phyloP scores from a whole-genome alignment of 768 basidiomycete genomes.

The Coprinopsis strossmayeri region DNA sequence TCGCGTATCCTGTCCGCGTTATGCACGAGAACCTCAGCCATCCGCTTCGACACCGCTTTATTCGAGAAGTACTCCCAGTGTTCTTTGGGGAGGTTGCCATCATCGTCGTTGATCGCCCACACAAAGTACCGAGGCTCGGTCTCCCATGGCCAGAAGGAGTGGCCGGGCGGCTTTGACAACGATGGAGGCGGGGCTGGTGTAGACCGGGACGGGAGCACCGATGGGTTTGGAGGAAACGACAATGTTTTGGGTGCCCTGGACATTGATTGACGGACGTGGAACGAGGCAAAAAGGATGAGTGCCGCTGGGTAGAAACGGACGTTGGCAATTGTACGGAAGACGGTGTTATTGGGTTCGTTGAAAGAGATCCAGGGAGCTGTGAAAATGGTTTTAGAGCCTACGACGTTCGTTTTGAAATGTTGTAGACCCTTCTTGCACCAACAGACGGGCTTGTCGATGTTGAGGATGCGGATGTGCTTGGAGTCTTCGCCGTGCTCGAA shows the following conservation, averaged over 20 bases:
- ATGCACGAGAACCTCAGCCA: slow-evolving; percentile 45
- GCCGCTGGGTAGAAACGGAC: slow-evolving; percentile 75
- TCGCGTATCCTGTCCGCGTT: slow-evolving; percentile 25
- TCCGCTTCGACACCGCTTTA: slow-evolving; percentile 61
- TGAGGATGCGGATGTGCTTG: slow-evolving; percentile 55
- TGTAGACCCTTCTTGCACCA: slow-evolving; percentile 40
- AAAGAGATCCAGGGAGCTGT: slow-evolving; percentile 41
- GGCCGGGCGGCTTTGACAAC: slow-evolving; percentile 51
- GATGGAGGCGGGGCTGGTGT: slow-evolving; percentile 70
- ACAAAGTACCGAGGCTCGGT: slow-evolving; percentile 46
- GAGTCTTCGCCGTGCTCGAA: slow-evolving; percentile 68
- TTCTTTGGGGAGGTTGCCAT: slow-evolving; percentile 39
- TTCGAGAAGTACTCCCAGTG: slow-evolving; percentile 72
- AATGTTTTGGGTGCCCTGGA: slow-evolving; percentile 62
- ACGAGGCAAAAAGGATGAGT: slow-evolving; percentile 37
- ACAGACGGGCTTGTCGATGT: slow-evolving; percentile 50
- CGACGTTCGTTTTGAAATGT: slow-evolving; percentile 55
- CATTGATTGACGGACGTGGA: slow-evolving; percentile 63
- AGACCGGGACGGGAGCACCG: slow-evolving; percentile 55
- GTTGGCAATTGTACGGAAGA: slow-evolving; percentile 73
- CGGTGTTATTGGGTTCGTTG: slow-evolving; percentile 38
- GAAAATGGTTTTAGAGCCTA: slow-evolving; percentile 52
- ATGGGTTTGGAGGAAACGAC: slow-evolving; percentile 47
- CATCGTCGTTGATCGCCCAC: slow-evolving; percentile 61
- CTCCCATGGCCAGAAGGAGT: slow-evolving; percentile 76